A percentile compares a stretch with the other conserved stretches of the same genome.
Evolutionary conservation across 1,139 yeast species (phyloP).

Genomic region (Lodderomyces jiufengensis): DNA sequence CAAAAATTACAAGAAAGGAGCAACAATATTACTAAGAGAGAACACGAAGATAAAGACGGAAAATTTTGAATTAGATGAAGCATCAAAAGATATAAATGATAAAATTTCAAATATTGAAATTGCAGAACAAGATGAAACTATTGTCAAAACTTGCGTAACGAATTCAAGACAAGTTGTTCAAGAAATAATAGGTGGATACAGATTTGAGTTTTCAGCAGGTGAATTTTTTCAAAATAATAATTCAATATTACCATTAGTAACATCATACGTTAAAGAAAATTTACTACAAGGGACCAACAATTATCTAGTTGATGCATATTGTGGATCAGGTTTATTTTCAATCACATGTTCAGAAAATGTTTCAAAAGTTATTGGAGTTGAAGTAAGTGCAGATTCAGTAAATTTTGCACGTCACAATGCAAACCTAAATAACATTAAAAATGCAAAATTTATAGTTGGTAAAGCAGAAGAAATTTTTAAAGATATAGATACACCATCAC

Average conservation of each 20-base stretch:
- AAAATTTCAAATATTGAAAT: slow-evolving; percentile 27
- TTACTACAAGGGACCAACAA: slow-evolving; percentile 49
- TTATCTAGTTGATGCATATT: slow-evolving; percentile 91
- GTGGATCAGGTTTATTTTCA: slow-evolving; percentile 94
- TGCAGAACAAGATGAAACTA: slow-evolving; percentile 18
- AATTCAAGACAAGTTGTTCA: slow-evolving; percentile 74
- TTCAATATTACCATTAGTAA: slow-evolving; percentile 79
- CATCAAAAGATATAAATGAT: slow-evolving; percentile 40
- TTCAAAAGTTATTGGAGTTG: slow-evolving; percentile 86
- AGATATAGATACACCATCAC: slow-evolving; percentile 65
- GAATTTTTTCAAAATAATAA: slow-evolving; percentile 96
- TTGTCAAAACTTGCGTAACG: slow-evolving; percentile 55
- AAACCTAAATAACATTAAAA: slow-evolving; percentile 62
- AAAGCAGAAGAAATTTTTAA: slow-evolving; percentile 88
- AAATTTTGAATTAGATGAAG: slow-evolving; percentile 24
- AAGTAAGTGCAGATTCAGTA: slow-evolving; percentile 88
- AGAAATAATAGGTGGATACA: slow-evolving; percentile 70
- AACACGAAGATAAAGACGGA: slow-evolving; percentile 46
- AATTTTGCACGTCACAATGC: slow-evolving; percentile 85
- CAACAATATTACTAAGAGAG: slow-evolving; percentile 82
- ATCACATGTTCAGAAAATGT: slow-evolving; percentile 81
- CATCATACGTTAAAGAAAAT: slow-evolving; percentile 73
- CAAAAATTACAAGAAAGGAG: slow-evolving; percentile 70
- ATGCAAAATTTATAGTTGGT: slow-evolving; percentile 84
- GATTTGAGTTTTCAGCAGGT: slow-evolving; percentile 87